phyloP scores from a whole-genome alignment of 1,284 basidiomycete genomes.

The Cryptococcus sp. region DNA sequence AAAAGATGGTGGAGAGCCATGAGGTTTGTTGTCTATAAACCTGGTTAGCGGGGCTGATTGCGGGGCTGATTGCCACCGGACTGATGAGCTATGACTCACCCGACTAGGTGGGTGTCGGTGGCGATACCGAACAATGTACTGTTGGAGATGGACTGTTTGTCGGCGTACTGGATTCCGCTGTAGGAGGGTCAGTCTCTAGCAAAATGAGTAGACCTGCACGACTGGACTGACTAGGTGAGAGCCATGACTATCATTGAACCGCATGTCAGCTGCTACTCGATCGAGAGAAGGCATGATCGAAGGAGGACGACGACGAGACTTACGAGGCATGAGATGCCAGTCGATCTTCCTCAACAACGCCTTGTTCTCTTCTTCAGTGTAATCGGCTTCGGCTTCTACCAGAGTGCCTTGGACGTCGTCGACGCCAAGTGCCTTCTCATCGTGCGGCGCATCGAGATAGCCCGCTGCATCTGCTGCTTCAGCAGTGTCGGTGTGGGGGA shows the following conservation, averaged over 20 bases:
- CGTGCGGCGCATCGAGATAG: not conserved
- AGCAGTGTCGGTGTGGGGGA: not conserved
- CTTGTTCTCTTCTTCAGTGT: conserved; percentile 7
- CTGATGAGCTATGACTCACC: not conserved
- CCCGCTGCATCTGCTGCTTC: not conserved
- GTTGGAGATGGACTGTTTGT: conserved; percentile 11
- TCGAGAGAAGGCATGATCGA: too few relatives aligned
- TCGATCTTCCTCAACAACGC: conserved; percentile 9
- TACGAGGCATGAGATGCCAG: conserved; percentile 11
- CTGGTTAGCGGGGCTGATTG: not conserved
- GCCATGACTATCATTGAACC: conserved; percentile 2
- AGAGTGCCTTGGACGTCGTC: not conserved
- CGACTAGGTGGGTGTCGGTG: conserved; percentile 5
- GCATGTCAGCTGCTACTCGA: too few relatives aligned
- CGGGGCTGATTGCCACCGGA: not conserved
- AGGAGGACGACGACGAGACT: not conserved
- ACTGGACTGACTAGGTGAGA: conserved; percentile 4
- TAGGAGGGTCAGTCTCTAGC: not conserved
- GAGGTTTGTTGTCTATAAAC: conserved; percentile 5
- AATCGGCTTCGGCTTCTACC: conserved; percentile 8
- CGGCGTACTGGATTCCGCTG: conserved; percentile 15
- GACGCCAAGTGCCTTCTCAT: not conserved
- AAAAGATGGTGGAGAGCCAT: conserved; percentile 14
- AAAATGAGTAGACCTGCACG: too few relatives aligned
- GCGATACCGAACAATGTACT: conserved; percentile 10